These are phyloP conservation scores for Peribolospora baueri DNA, from an alignment of 768 basidiomycete genomes.

Conservation along the genomic window DNA sequence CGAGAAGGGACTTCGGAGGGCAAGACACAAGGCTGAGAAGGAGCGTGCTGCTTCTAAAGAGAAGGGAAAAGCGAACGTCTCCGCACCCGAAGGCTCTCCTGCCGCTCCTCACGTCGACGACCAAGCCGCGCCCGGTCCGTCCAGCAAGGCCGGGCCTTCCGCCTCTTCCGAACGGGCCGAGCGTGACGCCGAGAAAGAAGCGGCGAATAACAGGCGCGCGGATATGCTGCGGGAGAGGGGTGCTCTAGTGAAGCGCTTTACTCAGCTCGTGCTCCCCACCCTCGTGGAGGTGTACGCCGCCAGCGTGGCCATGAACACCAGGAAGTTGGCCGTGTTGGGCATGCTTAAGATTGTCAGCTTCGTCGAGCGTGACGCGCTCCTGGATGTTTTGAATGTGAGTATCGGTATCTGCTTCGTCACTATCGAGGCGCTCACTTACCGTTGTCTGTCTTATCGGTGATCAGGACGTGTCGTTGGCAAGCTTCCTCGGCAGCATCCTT, in stretches of 20 bases:
- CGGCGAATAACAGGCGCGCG: constrained; percentile 31
- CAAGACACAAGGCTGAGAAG: constrained; percentile 15
- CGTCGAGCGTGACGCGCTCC: constrained; percentile 49
- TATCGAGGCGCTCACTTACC: not conserved
- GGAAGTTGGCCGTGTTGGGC: constrained; percentile 68
- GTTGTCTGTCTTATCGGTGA: not conserved
- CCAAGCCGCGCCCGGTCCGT: constrained; percentile 15
- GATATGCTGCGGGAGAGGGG: constrained; percentile 27
- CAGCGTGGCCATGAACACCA: constrained; percentile 63
- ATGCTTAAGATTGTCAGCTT: constrained; percentile 80
- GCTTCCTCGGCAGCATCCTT: constrained; percentile 78
- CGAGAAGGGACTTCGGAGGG: constrained; percentile 35
- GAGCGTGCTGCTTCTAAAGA: no score
- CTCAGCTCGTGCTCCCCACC: constrained; percentile 71
- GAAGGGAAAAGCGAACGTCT: no score
- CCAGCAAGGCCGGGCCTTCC: constrained; percentile 12
- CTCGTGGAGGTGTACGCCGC: constrained; percentile 98
- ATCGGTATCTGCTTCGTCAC: not conserved
- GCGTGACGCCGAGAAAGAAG: constrained; percentile 11
- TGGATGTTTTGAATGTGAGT: constrained; percentile 50
- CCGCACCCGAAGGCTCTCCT: constrained; percentile 6
- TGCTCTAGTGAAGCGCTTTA: constrained; percentile 61
- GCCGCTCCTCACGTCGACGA: constrained; percentile 15
- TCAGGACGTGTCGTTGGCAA: constrained; percentile 79
- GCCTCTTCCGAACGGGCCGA: constrained; percentile 18